Evolutionary conservation across 495 filamentous ascomycete genomes (phyloP), one percentile per base, ranked within the genome.

Genomic region (Hypoxylon perforatum): DNA sequence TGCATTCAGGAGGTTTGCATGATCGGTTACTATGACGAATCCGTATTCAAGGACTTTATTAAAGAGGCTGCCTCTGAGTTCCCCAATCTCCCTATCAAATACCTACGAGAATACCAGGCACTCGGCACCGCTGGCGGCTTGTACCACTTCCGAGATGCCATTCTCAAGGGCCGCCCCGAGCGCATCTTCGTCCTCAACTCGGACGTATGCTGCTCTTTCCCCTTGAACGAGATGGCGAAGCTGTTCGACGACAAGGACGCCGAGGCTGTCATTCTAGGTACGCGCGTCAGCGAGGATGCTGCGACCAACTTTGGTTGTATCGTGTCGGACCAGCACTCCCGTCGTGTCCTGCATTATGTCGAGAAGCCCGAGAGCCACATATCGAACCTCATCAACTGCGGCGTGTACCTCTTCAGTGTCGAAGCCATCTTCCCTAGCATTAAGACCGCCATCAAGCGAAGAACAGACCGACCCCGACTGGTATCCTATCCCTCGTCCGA

Each of bases 351-450:
- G 45, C 95, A 99, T 82, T 99, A 99, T 80, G 95, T 99, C 77
- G 95, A 99, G 86, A 98, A 98, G 84, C 95, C 95, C 61, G 95
- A 99, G 78, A 95, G 92, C 47, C 92, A 97, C 79, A 98, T 99
- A 78, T 96, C 92, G 58, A 97, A 98, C 77, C 84, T 99, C 49
- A 99, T 99, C 86, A 99, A 99, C 84, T 98, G 95, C 77, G 95
- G 95, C 57, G 96, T 99, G 62, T 99, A 99, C 79, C 90, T 99
- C 49, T 99, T 99, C 80, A 84, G 90, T 21, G 93, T 94, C 70
- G 93, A 97, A 65, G 91, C 89, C 76, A 95, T 99, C 77, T 98
- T 99, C 87, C 93, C 95, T 42, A 90, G 92, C 58, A 97, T 99
- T 76, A 92, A 90, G 72, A 92, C 84, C 62, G 94, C 94, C 66